These are phyloP conservation scores for Trichoderma sp. DNA, from an alignment of 2,329 filamentous ascomycete genomes.

Conservation along the genomic window DNA sequence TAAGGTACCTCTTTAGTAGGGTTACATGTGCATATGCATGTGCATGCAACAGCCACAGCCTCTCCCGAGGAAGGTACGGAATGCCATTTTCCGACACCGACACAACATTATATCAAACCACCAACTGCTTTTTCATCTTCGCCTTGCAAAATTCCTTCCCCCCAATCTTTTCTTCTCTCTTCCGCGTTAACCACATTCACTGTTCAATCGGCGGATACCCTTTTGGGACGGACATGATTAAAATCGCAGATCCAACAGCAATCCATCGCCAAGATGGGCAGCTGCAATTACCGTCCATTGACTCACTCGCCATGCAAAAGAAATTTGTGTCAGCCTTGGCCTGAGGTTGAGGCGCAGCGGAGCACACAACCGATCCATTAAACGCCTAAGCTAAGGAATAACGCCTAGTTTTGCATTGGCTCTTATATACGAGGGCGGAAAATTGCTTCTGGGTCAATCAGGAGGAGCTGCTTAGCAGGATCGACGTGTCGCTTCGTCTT, in stretches of 20 bases:
- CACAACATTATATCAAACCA: neutral
- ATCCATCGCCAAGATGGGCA: neutral
- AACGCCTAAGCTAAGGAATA: neutral
- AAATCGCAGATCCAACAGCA: neutral
- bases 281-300: neutral
- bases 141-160: neutral
- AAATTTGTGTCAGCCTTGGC: neutral
- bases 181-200: neutral
- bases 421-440: neutral
- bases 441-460: neutral
- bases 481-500: conserved; percentile 8
- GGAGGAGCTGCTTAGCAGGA: neutral
- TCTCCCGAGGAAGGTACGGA: neutral
- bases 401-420: neutral
- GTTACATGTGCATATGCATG: too few species aligned
- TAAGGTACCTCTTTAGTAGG: neutral
- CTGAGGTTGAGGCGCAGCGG: conserved; percentile 6
- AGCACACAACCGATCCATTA: neutral
- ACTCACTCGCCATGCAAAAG: neutral
- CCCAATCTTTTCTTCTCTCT: neutral
- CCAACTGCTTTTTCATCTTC: neutral
- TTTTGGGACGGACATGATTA: neutral
- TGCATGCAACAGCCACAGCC: too few species aligned
- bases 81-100: neutral
- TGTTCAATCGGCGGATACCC: neutral